Percentiles rank a stretch among this genome's conserved stretches.
phyloP scores from a whole-genome alignment of 140 eudicot species.

The Anethum foeniculum region DNA sequence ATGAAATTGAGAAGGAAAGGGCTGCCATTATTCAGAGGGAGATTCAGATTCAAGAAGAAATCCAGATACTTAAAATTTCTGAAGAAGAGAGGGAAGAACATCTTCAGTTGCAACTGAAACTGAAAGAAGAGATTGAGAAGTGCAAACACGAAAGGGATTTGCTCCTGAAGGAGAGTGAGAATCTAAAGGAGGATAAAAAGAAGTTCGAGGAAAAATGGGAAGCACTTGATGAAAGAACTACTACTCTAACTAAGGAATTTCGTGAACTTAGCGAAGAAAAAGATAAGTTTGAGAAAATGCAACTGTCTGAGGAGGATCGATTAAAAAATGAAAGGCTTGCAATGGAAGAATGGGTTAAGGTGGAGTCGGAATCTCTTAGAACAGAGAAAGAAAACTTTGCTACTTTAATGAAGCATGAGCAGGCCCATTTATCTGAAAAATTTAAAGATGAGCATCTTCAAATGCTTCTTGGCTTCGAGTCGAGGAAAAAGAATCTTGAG shows the following conservation, averaged over 20 bases:
- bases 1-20: slow-evolving; percentile 31
- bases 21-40: slow-evolving; percentile 41
- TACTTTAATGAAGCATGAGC: slow-evolving; percentile 52
- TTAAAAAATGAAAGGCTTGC: slow-evolving; percentile 51
- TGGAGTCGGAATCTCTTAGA: slow-evolving; percentile 47
- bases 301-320: slow-evolving; percentile 34
- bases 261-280: slow-evolving; percentile 39
- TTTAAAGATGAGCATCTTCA: slow-evolving; percentile 38
- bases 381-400: slow-evolving; percentile 65
- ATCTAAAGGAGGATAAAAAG: slow-evolving; percentile 55
- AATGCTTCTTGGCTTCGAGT: slow-evolving; percentile 56
- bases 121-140: slow-evolving; percentile 64
- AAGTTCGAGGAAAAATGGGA: slow-evolving; percentile 90
- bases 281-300: slow-evolving; percentile 41
- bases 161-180: slow-evolving; percentile 58
- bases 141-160: slow-evolving; percentile 40
- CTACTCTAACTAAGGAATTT: slow-evolving; percentile 36
- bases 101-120: slow-evolving; percentile 37
- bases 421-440: slow-evolving; percentile 37
- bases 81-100: slow-evolving; percentile 47
- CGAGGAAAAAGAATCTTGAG: slow-evolving; percentile 43
- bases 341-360: slow-evolving; percentile 25
- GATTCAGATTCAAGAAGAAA: slow-evolving; percentile 40
- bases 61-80: slow-evolving; percentile 36
- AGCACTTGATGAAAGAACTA: slow-evolving; percentile 62